Conservation (phyloP, 257 asterid genomes). For the Gentiana macrophylla region DNA sequence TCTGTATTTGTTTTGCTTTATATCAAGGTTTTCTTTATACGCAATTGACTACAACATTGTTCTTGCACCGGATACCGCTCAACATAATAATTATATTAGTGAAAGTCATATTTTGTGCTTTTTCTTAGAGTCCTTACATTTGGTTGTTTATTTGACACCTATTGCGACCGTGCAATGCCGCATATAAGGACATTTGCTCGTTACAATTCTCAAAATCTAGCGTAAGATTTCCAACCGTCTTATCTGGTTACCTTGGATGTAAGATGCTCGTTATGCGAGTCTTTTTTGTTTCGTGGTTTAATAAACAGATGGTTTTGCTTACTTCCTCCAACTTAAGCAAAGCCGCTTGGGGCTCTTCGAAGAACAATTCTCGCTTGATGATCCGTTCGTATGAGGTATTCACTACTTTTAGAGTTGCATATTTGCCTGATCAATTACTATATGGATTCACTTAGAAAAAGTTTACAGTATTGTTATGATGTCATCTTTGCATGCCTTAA, state of each 20-base stretch:
- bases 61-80: constrained; percentile 1
- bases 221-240: constrained; percentile 37
- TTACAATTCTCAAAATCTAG: constrained; percentile 80
- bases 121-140: constrained; percentile 11
- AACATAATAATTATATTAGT: background rate
- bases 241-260: background rate
- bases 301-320: constrained; percentile 76
- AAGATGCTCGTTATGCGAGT: constrained; percentile 10
- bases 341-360: constrained; percentile 99
- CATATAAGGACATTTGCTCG: constrained; percentile 91
- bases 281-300: background rate
- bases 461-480: too few relatives aligned
- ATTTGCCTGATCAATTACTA: too few relatives aligned
- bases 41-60: background rate
- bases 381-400: constrained; percentile 30
- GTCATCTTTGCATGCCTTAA: constrained; percentile 61
- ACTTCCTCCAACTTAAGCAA: constrained; percentile 97
- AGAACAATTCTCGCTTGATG: constrained; percentile 92
- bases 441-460: too few relatives aligned
- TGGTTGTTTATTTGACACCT: constrained; percentile 7
- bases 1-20: too few relatives aligned
- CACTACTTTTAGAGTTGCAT: too few relatives aligned
- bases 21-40: too few relatives aligned
- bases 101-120: background rate
- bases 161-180: constrained; percentile 91